Evolutionary conservation across 1,284 basidiomycete genomes (phyloP), one percentile per base, ranked within the genome.

Genomic region (Cutaneotrichosporon cutaneum): DNA sequence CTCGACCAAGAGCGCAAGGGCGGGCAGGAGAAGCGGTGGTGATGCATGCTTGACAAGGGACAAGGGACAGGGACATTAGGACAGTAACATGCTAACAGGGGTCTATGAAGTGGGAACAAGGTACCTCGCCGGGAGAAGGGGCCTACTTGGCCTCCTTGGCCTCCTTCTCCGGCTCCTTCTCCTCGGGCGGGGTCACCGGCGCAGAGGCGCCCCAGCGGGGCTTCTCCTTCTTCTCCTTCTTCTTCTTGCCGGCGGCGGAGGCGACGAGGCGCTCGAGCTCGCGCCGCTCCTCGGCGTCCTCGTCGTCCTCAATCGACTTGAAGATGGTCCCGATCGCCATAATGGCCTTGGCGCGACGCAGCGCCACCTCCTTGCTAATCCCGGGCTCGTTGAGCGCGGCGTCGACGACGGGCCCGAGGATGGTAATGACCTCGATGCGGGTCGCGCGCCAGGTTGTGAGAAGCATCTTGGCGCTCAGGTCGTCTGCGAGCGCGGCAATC

Each of bases 361-460:
- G 77, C 14, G 93, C 80, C 0, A 88, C 83, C 16, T 83, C 77
- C 42, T 96, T 93, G 0, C 87, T 81, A 22, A 86, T 84, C 7
- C 85, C 84, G 26, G 83, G 85, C 61, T 94, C 90, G 76, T 89
- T 89, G 63, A 94, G 81, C 5, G 93, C 89, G 61, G 86, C 85
- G 69, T 93, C 92, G 56, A 89, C 87, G 27, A 88, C 90, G 82
- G 89, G 77, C 6, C 72, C 74, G n/a, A 81, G 73, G 11, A 81
- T 75, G 75, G 90, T 90, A 44, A 88, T 87, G 30, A 95, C 91
- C 81, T 97, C 94, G 75, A 95, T 88, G 55, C 93, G 86, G 2
- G 93, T 94, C 16, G 93, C 94, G 63, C 92, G 87, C 94, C 94
- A 97, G 27, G 94, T 94, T 10, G 93, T 93, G 33, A 96, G 85